phyloP scores from a whole-genome alignment of 345 rosid species.

The Adansonia digitata region DNA sequence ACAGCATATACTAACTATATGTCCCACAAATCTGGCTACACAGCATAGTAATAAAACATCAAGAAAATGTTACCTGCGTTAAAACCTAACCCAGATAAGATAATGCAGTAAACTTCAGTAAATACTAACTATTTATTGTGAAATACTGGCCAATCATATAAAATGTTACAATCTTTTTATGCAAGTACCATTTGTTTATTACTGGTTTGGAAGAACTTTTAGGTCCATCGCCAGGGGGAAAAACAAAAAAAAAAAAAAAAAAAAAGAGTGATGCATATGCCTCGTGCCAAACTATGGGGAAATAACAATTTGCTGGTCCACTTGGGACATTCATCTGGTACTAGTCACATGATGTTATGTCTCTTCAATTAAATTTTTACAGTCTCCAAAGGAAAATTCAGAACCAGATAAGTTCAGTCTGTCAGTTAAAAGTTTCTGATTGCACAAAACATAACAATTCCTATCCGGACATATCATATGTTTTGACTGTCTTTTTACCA shows the following conservation, averaged over 20 bases:
- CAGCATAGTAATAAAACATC: neutral
- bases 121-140: neutral
- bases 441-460: neutral
- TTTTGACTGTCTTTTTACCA: neutral
- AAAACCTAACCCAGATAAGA: slow-evolving; percentile 13
- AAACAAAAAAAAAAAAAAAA: no score
- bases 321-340: slow-evolving; percentile 1
- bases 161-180: neutral
- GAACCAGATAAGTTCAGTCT: neutral
- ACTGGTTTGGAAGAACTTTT: neutral
- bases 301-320: slow-evolving; percentile 16
- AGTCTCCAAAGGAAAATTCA: neutral
- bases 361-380: neutral
- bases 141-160: neutral
- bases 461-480: neutral
- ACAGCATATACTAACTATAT: neutral
- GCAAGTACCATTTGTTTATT: neutral
- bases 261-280: neutral
- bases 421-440: neutral
- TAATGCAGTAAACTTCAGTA: neutral
- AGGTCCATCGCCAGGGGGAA: neutral
- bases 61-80: neutral
- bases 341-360: slow-evolving; percentile 15
- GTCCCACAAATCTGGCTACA: neutral
- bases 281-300: neutral